Percentiles rank a stretch among this genome's conserved stretches.
These are phyloP conservation scores for Morella rubra DNA, from an alignment of 306 rosid species.

Conservation along the genomic window DNA sequence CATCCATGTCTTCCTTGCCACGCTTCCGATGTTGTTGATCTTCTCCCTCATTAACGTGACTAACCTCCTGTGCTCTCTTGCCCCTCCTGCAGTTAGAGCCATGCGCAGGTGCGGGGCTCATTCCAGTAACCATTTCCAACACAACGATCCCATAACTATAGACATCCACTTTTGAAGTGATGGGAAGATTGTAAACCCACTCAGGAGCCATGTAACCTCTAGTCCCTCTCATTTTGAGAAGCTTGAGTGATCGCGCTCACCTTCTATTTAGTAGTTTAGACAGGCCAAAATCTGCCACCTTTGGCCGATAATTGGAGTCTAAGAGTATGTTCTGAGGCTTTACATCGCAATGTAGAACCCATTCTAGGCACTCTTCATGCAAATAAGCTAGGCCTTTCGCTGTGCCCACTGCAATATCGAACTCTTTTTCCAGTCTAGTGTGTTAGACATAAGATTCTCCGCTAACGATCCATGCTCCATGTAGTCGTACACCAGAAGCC, in stretches of 20 bases:
- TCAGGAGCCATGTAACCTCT: constrained; percentile 48
- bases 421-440: too few relatives aligned
- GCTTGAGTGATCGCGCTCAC: constrained; percentile 1
- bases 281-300: constrained; percentile 35
- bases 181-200: constrained; percentile 36
- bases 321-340: constrained; percentile 38
- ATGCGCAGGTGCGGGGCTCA: constrained; percentile 1
- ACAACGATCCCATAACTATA: constrained; percentile 37
- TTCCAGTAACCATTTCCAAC: constrained; percentile 24
- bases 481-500: too few relatives aligned
- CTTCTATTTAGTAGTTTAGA: constrained; percentile 32
- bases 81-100: background rate
- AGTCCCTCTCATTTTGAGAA: constrained; percentile 40
- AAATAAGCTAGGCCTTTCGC: constrained; percentile 21
- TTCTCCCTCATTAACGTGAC: constrained; percentile 24
- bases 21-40: background rate
- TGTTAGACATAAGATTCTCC: too few relatives aligned
- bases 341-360: constrained; percentile 41
- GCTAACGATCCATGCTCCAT: too few relatives aligned
- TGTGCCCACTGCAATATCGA: constrained; percentile 34
- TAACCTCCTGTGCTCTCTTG: constrained; percentile 22
- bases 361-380: constrained; percentile 44
- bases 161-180: background rate
- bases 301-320: constrained; percentile 24
- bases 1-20: background rate